Evolutionary conservation across 2,329 filamentous ascomycete species (phyloP), one percentile per base, ranked within the genome.

Genomic region (Mycosphaerella sp.): DNA sequence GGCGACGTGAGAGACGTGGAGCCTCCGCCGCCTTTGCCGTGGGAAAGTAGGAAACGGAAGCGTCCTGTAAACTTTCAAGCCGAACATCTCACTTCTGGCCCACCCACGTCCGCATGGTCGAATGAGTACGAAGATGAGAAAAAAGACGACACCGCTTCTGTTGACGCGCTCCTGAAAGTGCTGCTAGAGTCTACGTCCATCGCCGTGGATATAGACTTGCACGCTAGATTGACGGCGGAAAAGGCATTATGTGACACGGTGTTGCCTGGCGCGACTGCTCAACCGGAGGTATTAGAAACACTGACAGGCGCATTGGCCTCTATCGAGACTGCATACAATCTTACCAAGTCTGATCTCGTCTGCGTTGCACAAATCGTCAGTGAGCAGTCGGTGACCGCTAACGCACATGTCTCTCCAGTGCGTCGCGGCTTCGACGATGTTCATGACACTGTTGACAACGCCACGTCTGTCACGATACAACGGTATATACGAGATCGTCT

Each of bases 361-460:
- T 61, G 58, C 45, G 54, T 68, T 16, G 64, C 66, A 17, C 67
- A 70, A 44, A 49, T 69, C 16, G 55, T 65, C n/a, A 59, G 60
- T 41, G 66, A 68, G 44, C 64, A 69, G 51, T 60, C 62, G 6
- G 40, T 34, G 17, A 50, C 47, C 28, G 32, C 41, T 9, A 41
- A 12, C 9, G 10, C 16, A 25, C 17, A 17, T 13, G 16, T 21
- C 9, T 41, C 39, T 21, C 4, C 36, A 9, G 10, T 34, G 13
- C 12, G 12, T 18, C 36, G 14, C 12, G 6, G 36, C 36, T 34
- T 12, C 9, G 30, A 34, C 30, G 13, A 39, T 14, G 36, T 4
- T 18, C 8, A 5, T 16, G 14, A 39, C 36, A 13, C 8, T 18
- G 17, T 4, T 16, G 14, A 16, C 17, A 16, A 41, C 12, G 39